A percentile compares a stretch with the other conserved stretches of the same genome.
Conservation (phyloP, 116 monocot genomes). For the Zostera marina region DNA sequence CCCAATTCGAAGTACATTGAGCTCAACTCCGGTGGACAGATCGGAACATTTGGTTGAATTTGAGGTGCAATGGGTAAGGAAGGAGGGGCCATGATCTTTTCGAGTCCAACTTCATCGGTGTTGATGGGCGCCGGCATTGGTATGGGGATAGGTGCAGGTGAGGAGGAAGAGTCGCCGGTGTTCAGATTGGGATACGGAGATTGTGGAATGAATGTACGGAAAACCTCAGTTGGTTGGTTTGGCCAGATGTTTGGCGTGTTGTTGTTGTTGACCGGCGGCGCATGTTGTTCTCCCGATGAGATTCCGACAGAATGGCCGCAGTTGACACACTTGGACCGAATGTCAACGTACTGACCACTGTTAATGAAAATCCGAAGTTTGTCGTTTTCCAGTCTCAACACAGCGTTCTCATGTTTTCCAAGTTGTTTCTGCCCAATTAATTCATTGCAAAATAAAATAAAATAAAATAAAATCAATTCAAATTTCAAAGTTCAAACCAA, state of each 20-base stretch:
- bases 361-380: too few species aligned
- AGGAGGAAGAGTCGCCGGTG: too few species aligned
- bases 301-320: constrained; percentile 75
- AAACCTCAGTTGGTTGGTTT: too few species aligned
- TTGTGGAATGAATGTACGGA: too few species aligned
- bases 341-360: constrained; percentile 65
- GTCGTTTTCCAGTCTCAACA: constrained; percentile 85
- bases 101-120: too few species aligned
- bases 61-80: constrained; percentile 2
- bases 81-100: constrained; percentile 58
- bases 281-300: constrained; percentile 71
- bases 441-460: too few species aligned
- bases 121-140: too few species aligned
- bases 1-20: constrained; percentile 62
- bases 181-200: too few species aligned
- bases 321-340: constrained; percentile 66
- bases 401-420: constrained; percentile 79
- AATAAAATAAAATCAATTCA: too few species aligned
- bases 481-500: too few species aligned
- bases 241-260: constrained; percentile 57
- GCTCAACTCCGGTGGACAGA: neutral
- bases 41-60: too few species aligned
- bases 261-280: constrained; percentile 76
- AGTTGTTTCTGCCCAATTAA: constrained; percentile 93
- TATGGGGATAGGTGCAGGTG: too few species aligned